Conservation (phyloP, 345 rosid species). For the Acer yangbiense region DNA sequence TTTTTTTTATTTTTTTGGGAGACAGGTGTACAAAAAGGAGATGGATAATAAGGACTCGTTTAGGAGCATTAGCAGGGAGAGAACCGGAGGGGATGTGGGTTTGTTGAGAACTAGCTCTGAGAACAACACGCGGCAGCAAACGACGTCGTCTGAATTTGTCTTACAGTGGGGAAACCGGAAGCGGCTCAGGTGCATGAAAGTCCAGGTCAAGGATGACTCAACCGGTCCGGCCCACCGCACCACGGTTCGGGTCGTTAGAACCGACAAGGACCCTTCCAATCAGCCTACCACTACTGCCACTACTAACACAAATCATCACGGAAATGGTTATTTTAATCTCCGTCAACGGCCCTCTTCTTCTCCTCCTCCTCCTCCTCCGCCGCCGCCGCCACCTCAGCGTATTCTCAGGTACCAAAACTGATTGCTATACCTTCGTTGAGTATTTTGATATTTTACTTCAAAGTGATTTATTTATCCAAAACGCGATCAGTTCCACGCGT, state of each 20-base stretch:
- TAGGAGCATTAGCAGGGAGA: slow-evolving; percentile 30
- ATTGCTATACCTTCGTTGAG: neutral
- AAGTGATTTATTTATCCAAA: neutral
- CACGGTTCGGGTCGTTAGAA: slow-evolving; percentile 53
- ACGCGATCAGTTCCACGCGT: neutral
- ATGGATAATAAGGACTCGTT: slow-evolving; percentile 59
- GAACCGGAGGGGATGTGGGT: slow-evolving; percentile 29
- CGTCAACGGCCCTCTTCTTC: slow-evolving; percentile 57
- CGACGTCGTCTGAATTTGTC: slow-evolving; percentile 51
- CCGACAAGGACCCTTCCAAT: slow-evolving; percentile 37
- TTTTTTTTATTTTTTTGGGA: slow-evolving; percentile 9
- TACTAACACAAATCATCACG: slow-evolving; percentile 20
- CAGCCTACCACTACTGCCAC: slow-evolving; percentile 30
- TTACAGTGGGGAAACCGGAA: slow-evolving; percentile 82
- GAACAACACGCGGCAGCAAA: slow-evolving; percentile 29
- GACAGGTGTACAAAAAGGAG: slow-evolving; percentile 29
- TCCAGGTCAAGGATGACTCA: slow-evolving; percentile 54
- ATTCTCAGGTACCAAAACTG: slow-evolving; percentile 51
- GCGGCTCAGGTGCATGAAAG: slow-evolving; percentile 74
- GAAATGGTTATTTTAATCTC: slow-evolving; percentile 48
- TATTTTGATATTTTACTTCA: neutral
- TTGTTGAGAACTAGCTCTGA: slow-evolving; percentile 43
- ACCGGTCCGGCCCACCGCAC: slow-evolving; percentile 42
- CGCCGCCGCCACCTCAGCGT: slow-evolving; percentile 51
- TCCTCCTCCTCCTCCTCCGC: slow-evolving; percentile 29